phyloP scores from a whole-genome alignment of 176 grass and related monocot genomes.

The Cymbopogon citratus region DNA sequence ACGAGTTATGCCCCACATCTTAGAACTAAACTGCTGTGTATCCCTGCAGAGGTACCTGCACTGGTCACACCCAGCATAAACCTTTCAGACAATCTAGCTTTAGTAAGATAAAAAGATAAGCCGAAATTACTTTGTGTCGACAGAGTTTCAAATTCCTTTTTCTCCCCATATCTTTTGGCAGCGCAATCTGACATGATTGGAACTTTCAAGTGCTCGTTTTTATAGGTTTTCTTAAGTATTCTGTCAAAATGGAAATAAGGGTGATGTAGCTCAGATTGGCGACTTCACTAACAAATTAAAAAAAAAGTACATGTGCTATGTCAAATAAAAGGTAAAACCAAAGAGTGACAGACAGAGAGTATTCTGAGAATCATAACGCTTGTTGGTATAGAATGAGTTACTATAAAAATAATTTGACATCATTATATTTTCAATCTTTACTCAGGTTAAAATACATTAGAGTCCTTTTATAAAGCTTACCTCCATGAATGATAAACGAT shows the following conservation, averaged over 20 bases:
- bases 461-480: too few species aligned
- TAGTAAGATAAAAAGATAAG: slow-evolving; percentile 36
- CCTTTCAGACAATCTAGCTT: slow-evolving; percentile 41
- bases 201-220: not conserved
- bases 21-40: slow-evolving; percentile 28
- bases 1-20: slow-evolving; percentile 23
- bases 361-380: not conserved
- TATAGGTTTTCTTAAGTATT: slow-evolving; percentile 1
- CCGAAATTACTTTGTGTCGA: slow-evolving; percentile 28
- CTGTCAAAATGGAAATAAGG: not conserved
- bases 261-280: not conserved
- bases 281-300: not conserved
- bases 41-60: slow-evolving; percentile 26
- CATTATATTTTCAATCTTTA: not conserved
- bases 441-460: too few species aligned
- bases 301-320: not conserved
- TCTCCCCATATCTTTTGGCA: slow-evolving; percentile 36
- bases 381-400: not conserved
- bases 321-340: not conserved
- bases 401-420: not conserved
- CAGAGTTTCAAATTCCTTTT: slow-evolving; percentile 31
- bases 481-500: too few species aligned
- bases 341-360: not conserved
- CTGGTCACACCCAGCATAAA: slow-evolving; percentile 43
- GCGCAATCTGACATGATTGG: slow-evolving; percentile 39